phyloP scores from a whole-genome alignment of 352 stramenopile species.

The Aphanomyces astaci region DNA sequence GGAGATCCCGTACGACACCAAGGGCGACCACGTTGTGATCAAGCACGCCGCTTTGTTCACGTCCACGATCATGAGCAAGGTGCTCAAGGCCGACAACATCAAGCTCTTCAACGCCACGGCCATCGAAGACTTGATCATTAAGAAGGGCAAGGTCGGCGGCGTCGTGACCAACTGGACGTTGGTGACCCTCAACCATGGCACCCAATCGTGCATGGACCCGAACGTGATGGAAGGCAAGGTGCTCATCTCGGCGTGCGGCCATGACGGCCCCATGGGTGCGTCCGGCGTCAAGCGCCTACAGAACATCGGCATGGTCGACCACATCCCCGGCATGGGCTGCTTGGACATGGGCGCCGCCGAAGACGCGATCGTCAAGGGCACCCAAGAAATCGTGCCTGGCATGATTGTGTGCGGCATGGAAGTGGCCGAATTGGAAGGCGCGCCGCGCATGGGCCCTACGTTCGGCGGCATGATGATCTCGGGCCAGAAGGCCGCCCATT shows the following conservation, averaged over 20 bases:
- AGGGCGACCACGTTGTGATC: conserved; percentile 58
- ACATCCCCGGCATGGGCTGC: conserved; percentile 49
- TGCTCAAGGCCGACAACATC: conserved; percentile 46
- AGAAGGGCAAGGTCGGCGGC: conserved; percentile 47
- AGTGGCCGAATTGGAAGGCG: conserved; percentile 51
- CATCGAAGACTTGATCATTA: conserved; percentile 60
- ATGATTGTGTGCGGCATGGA: conserved; percentile 61
- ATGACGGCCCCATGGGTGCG: conserved; percentile 54
- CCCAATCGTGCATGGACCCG: conserved; percentile 63
- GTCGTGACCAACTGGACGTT: conserved; percentile 67
- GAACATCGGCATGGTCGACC: conserved; percentile 54
- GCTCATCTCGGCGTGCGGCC: conserved; percentile 48
- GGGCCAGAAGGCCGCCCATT: conserved; percentile 51
- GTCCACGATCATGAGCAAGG: conserved; percentile 56
- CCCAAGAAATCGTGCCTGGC: conserved; percentile 53
- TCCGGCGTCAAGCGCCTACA: conserved; percentile 58
- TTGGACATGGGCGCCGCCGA: conserved; percentile 54
- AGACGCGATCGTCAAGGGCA: conserved; percentile 52
- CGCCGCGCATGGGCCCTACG: conserved; percentile 50
- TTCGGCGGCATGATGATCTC: conserved; percentile 67
- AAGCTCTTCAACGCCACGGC: conserved; percentile 69
- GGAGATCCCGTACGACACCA: conserved; percentile 55
- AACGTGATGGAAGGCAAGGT: conserved; percentile 68
- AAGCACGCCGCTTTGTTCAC: conserved; percentile 59
- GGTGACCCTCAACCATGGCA: conserved; percentile 57